These are phyloP conservation scores for Aspergillus awamori DNA, from an alignment of 2,329 filamentous ascomycete genomes.

Conservation along the genomic window DNA sequence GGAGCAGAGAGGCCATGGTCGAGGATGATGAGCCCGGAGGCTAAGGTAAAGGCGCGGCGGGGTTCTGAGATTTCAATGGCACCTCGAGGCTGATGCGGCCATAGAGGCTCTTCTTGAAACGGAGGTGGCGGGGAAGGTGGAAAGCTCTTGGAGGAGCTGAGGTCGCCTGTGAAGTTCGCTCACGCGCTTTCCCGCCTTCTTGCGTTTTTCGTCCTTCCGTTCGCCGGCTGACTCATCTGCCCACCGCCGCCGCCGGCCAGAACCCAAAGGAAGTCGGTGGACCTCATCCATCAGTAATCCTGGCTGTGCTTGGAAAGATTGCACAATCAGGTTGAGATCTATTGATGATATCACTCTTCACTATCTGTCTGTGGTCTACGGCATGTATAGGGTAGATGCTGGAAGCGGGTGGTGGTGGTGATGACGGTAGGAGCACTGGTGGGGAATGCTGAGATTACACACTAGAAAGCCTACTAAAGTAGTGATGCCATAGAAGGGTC, in stretches of 20 bases:
- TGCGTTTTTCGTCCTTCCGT: constrained; percentile 35
- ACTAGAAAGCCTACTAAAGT: too few species aligned
- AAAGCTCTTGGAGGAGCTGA: constrained; percentile 31
- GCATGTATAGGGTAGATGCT: too few species aligned
- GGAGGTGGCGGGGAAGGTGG: constrained; percentile 16
- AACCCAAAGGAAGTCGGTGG: constrained; percentile 20
- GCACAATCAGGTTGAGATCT: too few species aligned
- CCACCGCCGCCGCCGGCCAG: constrained; percentile 13
- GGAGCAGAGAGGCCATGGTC: constrained; percentile 68
- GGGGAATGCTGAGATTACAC: too few species aligned
- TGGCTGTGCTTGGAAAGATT: not conserved
- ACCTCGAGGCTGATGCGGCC: constrained; percentile 29
- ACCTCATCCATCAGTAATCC: not conserved
- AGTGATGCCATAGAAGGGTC: too few species aligned
- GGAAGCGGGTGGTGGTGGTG: not conserved
- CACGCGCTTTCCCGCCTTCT: constrained; percentile 22
- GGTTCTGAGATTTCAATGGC: constrained; percentile 25
- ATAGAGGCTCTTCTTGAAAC: constrained; percentile 27
- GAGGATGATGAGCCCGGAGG: constrained; percentile 40
- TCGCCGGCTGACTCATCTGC: constrained; percentile 38
- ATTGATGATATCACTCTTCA: too few species aligned
- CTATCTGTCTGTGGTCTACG: too few species aligned
- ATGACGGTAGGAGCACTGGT: not conserved
- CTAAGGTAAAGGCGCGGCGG: constrained; percentile 17
- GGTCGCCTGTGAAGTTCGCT: constrained; percentile 10